Evolutionary conservation across 192 early-diverging fungal species (phyloP).

Genomic region (Coemansia sp.): DNA sequence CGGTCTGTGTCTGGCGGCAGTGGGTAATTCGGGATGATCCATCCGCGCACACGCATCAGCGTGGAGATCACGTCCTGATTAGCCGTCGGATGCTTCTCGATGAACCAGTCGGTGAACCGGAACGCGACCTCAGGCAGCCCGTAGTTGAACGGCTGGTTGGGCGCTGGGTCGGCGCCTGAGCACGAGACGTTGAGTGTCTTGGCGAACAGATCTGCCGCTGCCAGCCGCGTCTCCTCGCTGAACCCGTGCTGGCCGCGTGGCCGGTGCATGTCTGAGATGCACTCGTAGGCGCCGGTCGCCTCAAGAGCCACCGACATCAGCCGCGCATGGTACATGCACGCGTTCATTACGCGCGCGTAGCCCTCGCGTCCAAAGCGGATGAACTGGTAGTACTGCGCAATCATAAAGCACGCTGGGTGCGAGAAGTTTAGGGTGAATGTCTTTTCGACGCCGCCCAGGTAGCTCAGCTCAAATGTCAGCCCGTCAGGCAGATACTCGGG

Average conservation of each 20-base stretch:
- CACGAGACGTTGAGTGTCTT: not conserved
- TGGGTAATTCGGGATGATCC: slow-evolving; percentile 79
- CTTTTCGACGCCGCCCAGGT: slow-evolving; percentile 67
- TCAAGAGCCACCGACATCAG: slow-evolving; percentile 58
- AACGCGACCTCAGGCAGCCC: slow-evolving; percentile 67
- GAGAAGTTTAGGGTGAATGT: slow-evolving; percentile 81
- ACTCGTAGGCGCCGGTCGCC: slow-evolving; percentile 60
- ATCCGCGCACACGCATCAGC: slow-evolving; percentile 65
- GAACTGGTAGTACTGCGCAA: slow-evolving; percentile 84
- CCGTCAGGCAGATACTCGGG: slow-evolving; percentile 68
- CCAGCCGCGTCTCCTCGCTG: slow-evolving; percentile 26
- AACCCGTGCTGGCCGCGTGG: slow-evolving; percentile 53
- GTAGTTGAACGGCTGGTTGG: slow-evolving; percentile 50
- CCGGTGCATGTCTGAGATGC: slow-evolving; percentile 66
- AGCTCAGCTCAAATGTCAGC: slow-evolving; percentile 74
- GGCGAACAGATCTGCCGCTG: slow-evolving; percentile 28
- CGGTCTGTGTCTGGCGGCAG: slow-evolving; percentile 57
- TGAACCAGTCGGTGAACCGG: slow-evolving; percentile 60
- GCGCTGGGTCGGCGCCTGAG: slow-evolving; percentile 25
- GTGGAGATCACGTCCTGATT: slow-evolving; percentile 63
- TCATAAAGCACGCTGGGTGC: slow-evolving; percentile 67
- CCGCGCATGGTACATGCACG: slow-evolving; percentile 59
- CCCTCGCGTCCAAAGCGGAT: slow-evolving; percentile 69
- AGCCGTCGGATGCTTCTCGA: slow-evolving; percentile 51
- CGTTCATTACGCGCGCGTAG: slow-evolving; percentile 67